These are phyloP conservation scores for Botrytis hyacinthi DNA, from an alignment of 2,329 filamentous ascomycete species.

Conservation along the genomic window DNA sequence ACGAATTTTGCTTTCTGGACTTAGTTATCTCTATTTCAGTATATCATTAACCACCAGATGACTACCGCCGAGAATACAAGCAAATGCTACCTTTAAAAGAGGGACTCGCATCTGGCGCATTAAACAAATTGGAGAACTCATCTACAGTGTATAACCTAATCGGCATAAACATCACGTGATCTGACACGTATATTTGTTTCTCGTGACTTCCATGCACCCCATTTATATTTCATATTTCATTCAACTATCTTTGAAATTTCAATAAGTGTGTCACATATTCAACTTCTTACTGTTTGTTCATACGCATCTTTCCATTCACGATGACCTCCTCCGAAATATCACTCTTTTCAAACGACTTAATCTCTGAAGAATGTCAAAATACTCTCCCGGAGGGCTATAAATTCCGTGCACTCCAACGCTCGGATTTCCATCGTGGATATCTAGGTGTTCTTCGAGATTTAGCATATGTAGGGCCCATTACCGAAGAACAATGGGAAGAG, in stretches of 20 bases:
- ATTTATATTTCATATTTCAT: constrained; percentile 7
- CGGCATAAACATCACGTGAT: background rate
- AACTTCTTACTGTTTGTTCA: background rate
- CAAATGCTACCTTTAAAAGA: background rate
- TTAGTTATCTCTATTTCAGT: background rate
- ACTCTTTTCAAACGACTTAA: constrained; percentile 13
- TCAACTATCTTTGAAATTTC: background rate
- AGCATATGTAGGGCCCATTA: constrained; percentile 70
- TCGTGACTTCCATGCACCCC: constrained; percentile 10
- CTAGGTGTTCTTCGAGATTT: constrained; percentile 17
- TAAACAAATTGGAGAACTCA: background rate
- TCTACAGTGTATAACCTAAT: background rate
- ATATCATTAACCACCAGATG: too few species aligned
- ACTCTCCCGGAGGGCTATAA: constrained; percentile 14
- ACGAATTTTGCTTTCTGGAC: background rate
- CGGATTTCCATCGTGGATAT: constrained; percentile 13
- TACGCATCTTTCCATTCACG: background rate
- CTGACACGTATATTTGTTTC: background rate
- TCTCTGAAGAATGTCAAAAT: constrained; percentile 10
- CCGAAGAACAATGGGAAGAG: constrained; percentile 67
- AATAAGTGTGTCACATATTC: background rate
- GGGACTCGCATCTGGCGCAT: background rate
- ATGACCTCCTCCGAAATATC: background rate
- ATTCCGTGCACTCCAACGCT: constrained; percentile 18
- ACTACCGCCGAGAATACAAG: background rate